Base-by-base conservation (phyloP, 2,329 filamentous ascomycete genomes). In the Hymenoscyphus albidus region DNA sequence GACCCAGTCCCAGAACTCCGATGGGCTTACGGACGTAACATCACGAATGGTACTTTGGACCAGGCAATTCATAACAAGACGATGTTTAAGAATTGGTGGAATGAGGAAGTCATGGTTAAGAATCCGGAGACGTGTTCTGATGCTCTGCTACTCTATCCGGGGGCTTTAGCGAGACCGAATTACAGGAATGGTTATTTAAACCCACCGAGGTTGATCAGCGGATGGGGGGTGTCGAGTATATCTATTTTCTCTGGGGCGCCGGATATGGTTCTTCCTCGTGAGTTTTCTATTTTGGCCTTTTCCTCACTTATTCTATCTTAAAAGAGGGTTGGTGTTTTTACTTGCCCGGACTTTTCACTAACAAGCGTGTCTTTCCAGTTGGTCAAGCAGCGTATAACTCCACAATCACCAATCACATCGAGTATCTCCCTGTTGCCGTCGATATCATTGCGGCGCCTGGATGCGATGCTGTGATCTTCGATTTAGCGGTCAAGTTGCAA, bases 381-480 rank as follows among this genome's bases (percentile, higher is more conserved):
- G 64, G 66, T 13, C 62, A 68, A 62, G 76, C 76, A 7, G 67
- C 74, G 16, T 81, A 81, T 62, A 74, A 76, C 58, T 79, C 76
- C n/a, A 79, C 75, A 9, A 76, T 82, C 16, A 83, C 81, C 0
- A 66, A 74, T 0, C 78, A 81, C 62, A 75, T 75, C 0, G 82
- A 84, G 72, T 77, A 78, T 56, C 71, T 87, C 51, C 85, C 85
- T 0, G 84, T 88, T 0, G 80, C 82, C 1, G 80, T 86, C 0
- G 78, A 84, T 64, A 75, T 88, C 27, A 76, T 87, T 75, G 85
- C 80, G 0, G 82, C 83, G 0, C 81, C 80, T 68, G 85, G 85
- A 0, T 88, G 85, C 67, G 85, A 88, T 73, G 82, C 82, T 0
- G 77, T 87, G 75, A 69, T 87, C 35, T 82, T 81, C 42, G 78